These are phyloP conservation scores for Thelonectria olida DNA, from an alignment of 2,329 filamentous ascomycete genomes.

Conservation along the genomic window DNA sequence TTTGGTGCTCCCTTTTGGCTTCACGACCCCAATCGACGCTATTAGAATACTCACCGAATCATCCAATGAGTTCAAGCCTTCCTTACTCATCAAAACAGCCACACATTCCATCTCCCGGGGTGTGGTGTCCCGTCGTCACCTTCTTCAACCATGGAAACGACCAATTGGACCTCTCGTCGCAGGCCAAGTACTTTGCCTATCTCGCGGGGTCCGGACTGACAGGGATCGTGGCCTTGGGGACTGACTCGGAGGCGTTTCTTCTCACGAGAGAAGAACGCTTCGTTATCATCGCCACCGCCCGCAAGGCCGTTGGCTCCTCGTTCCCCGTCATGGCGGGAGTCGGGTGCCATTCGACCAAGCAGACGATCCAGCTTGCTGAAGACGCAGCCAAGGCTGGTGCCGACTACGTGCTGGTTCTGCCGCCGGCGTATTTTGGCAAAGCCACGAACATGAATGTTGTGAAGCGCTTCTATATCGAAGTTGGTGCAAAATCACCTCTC, in stretches of 20 bases:
- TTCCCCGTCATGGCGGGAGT: conserved; percentile 85
- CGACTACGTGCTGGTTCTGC: conserved; percentile 69
- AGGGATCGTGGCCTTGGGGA: conserved; percentile 63
- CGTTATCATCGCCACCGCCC: conserved; percentile 66
- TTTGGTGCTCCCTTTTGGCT: background rate
- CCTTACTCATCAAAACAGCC: conserved; percentile 11
- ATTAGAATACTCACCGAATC: background rate
- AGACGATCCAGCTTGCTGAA: conserved; percentile 66
- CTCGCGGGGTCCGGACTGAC: conserved; percentile 59
- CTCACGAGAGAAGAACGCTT: conserved; percentile 67
- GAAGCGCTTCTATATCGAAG: conserved; percentile 66
- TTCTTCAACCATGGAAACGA: conserved; percentile 62
- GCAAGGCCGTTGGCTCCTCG: conserved; percentile 82
- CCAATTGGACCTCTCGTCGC: conserved; percentile 56
- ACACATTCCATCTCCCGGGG: conserved; percentile 46
- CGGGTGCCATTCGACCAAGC: conserved; percentile 70
- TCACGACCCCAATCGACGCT: background rate
- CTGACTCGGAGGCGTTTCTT: conserved; percentile 65
- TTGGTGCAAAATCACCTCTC: conserved; percentile 61
- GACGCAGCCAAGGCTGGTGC: conserved; percentile 70
- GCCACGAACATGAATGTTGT: conserved; percentile 66
- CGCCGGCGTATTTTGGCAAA: conserved; percentile 72
- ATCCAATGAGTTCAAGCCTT: background rate
- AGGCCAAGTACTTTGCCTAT: conserved; percentile 61
- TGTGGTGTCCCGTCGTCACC: conserved; percentile 64